These are phyloP conservation scores for Aspergillus transmontanensis DNA, from an alignment of 2,329 filamentous ascomycete genomes.

Conservation along the genomic window DNA sequence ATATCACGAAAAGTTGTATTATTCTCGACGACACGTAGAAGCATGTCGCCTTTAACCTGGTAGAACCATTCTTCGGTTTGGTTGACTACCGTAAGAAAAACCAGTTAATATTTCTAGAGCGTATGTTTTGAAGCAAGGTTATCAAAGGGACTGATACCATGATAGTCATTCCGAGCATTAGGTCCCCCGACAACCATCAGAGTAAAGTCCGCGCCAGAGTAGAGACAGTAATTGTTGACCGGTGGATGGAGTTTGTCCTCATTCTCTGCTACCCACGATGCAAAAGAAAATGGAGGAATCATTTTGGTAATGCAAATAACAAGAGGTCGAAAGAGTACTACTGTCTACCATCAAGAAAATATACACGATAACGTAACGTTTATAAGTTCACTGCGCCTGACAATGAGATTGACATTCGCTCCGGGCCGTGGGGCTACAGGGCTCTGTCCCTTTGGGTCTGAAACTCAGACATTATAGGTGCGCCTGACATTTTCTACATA, in stretches of 20 bases:
- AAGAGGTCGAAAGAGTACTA: not conserved
- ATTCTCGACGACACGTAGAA: conserved; percentile 19
- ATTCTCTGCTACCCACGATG: conserved; percentile 19
- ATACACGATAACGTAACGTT: not conserved
- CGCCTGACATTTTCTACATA: not conserved
- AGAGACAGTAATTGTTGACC: conserved; percentile 21
- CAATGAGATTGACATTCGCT: not conserved
- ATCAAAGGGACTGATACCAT: conserved; percentile 9
- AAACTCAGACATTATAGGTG: not conserved
- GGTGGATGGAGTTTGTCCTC: conserved; percentile 17
- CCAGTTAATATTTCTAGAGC: not conserved
- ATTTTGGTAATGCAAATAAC: not conserved
- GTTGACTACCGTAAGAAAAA: conserved; percentile 14
- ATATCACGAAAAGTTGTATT: conserved; percentile 17
- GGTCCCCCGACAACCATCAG: conserved; percentile 24
- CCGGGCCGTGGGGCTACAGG: not conserved
- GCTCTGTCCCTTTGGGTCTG: not conserved
- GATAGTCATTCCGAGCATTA: conserved; percentile 23
- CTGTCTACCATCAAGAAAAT: not conserved
- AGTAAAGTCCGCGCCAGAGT: conserved; percentile 21
- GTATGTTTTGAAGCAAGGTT: not conserved
- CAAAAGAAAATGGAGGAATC: conserved; percentile 13
- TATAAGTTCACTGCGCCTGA: not conserved
- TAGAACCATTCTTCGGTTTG: conserved; percentile 26
- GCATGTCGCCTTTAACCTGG: conserved; percentile 23